Evolutionary conservation across 768 basidiomycete genomes (phyloP), one percentile per base, ranked within the genome.

Genomic region (Podaxis sp.): DNA sequence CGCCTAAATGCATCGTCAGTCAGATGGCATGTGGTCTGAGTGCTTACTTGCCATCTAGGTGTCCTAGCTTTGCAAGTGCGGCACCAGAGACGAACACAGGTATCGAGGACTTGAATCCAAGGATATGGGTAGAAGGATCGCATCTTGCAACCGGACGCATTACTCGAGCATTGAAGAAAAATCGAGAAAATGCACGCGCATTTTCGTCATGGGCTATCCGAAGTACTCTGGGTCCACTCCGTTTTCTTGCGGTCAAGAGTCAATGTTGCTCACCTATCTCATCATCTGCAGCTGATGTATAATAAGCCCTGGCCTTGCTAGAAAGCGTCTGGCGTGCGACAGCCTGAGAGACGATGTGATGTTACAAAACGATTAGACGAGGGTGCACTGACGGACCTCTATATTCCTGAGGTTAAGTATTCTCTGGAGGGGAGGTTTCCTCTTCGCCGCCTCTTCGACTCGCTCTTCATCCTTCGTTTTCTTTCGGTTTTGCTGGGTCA

Each of bases 121-220:
- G 86, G 63, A 92, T 87, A 4, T 80, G 86, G 10, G 90, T 89
- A 0, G 89, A 89, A 20, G 88, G 84, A 72, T 90, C 85, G 64
- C 87, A 86, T 53, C 75, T 71, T 2, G 85, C 83, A 8, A 91
- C 83, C 2, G 83, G 75, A 53, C 82, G 85, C 85, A 93, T 85
- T 41, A 98, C 85, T 24, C 95, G 87, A 15, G 95, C 87, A 58
- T 87, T 82, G 75, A 96, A 96, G 79, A 94, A 96, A 73, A 94
- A 89, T 33, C 93, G 85, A 46, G 83, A 79, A 73, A 92, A 95
- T n/a, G 91, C 91, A 46, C 84, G 81, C n/a, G 82, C 78, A 65
- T 95, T 95, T 72, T 94, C 90, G 10, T 70, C 63, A 68, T 84
- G 74, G 11, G 86, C 89, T 91, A 67, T 46, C 58, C 36, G 38